Percentiles rank a stretch among this genome's conserved stretches.
Conservation (phyloP, 1,139 yeast species). For the Nakaseomyces bracarensis region DNA sequence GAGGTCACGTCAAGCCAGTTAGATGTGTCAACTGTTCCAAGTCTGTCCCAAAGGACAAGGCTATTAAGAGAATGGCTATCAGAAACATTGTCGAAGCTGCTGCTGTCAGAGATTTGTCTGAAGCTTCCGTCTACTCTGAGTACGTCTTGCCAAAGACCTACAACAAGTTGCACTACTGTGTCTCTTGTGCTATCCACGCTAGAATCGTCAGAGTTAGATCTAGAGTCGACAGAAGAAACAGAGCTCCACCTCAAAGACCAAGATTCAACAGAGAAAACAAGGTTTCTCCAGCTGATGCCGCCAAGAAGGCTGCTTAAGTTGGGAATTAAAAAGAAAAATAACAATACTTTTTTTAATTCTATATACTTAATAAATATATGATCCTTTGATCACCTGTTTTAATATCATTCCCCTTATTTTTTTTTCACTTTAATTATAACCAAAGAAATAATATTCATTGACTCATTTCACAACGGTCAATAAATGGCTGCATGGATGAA, state of each 20-base stretch:
- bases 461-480: too few species aligned
- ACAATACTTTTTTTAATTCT: slow-evolving; percentile 4
- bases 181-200: slow-evolving; percentile 99
- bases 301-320: slow-evolving; percentile 69
- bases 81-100: slow-evolving; percentile 99
- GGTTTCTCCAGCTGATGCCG: slow-evolving; percentile 96
- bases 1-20: slow-evolving; percentile 99
- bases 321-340: too few species aligned
- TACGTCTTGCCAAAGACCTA: slow-evolving; percentile 99
- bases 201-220: slow-evolving; percentile 99
- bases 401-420: too few species aligned
- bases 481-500: too few species aligned
- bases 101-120: slow-evolving; percentile 99
- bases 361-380: not conserved
- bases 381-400: too few species aligned
- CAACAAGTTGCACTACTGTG: slow-evolving; percentile 99
- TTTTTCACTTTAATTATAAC: too few species aligned
- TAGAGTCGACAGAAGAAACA: slow-evolving; percentile 95
- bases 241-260: slow-evolving; percentile 99
- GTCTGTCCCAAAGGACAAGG: slow-evolving; percentile 99
- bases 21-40: slow-evolving; percentile 99
- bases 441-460: too few species aligned
- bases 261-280: slow-evolving; percentile 89
- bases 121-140: slow-evolving; percentile 98
- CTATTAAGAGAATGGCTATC: slow-evolving; percentile 99